These are phyloP conservation scores for Scytalidium lignicola DNA, from an alignment of 2,329 filamentous ascomycete species.

Conservation along the genomic window DNA sequence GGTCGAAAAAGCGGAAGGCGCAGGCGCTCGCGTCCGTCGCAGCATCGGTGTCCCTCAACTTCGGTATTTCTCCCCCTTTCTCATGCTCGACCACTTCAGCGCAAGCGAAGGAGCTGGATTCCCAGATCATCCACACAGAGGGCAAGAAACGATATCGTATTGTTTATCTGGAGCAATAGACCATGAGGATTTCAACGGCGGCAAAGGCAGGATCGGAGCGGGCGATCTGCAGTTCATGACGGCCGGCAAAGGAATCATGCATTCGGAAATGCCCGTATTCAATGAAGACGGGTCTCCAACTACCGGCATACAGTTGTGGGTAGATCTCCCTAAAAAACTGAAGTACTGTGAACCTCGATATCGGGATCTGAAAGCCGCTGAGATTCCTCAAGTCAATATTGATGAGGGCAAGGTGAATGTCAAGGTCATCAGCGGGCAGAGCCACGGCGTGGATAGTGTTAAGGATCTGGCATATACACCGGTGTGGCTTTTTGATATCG, in stretches of 20 bases:
- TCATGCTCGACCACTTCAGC: slow-evolving; percentile 94
- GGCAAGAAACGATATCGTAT: slow-evolving; percentile 77
- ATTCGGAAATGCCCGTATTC: slow-evolving; percentile 88
- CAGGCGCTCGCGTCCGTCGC: slow-evolving; percentile 78
- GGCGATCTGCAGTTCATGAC: slow-evolving; percentile 99
- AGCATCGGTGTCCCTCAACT: slow-evolving; percentile 81
- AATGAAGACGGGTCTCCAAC: slow-evolving; percentile 72
- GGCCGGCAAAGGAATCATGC: slow-evolving; percentile 83
- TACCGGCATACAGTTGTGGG: slow-evolving; percentile 91
- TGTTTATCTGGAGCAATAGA: slow-evolving; percentile 80
- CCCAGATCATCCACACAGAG: slow-evolving; percentile 78
- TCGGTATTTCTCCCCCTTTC: slow-evolving; percentile 83
- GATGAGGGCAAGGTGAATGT: slow-evolving; percentile 71
- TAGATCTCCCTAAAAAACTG: slow-evolving; percentile 75
- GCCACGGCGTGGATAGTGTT: slow-evolving; percentile 78
- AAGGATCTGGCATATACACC: slow-evolving; percentile 93
- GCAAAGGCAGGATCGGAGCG: slow-evolving; percentile 73
- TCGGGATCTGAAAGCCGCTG: slow-evolving; percentile 70
- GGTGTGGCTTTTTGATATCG: slow-evolving; percentile 90
- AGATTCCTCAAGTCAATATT: slow-evolving; percentile 71
- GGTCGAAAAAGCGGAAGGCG: slow-evolving; percentile 80
- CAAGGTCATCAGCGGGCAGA: slow-evolving; percentile 86
- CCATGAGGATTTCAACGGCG: slow-evolving; percentile 87
- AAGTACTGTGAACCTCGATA: slow-evolving; percentile 91
- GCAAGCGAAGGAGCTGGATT: slow-evolving; percentile 79